A percentile compares a stretch with the other conserved stretches of the same genome.
phyloP scores from a whole-genome alignment of 2,329 filamentous ascomycete species.

The Paecilomyces formosus region DNA sequence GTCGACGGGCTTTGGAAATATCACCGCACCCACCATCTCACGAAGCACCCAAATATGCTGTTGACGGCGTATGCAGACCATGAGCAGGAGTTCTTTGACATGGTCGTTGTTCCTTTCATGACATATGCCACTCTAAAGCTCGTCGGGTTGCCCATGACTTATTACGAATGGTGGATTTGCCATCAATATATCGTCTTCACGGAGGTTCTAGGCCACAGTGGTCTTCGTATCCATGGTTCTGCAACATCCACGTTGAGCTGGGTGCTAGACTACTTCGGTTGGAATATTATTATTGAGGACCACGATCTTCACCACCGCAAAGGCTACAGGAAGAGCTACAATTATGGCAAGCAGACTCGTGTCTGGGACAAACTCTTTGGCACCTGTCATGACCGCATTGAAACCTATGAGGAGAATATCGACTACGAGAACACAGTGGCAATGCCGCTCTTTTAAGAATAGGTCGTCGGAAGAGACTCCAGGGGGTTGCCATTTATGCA shows the following conservation, averaged over 20 bases:
- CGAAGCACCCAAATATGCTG: background rate
- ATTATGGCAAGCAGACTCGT: conserved; percentile 34
- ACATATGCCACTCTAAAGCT: background rate
- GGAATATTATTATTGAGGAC: conserved; percentile 38
- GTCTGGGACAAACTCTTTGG: conserved; percentile 32
- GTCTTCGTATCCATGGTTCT: conserved; percentile 9
- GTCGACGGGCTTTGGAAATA: background rate
- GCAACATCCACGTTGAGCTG: conserved; percentile 23
- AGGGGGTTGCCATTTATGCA: no score
- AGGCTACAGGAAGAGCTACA: conserved; percentile 31
- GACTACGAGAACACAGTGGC: conserved; percentile 14
- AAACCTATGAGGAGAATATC: conserved; percentile 22
- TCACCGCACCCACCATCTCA: background rate
- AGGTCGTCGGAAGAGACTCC: no score
- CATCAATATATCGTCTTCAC: background rate
- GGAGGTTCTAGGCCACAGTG: conserved; percentile 8
- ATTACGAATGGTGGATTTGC: background rate
- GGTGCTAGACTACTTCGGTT: conserved; percentile 24
- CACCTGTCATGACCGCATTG: conserved; percentile 28
- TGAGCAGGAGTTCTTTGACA: conserved; percentile 3
- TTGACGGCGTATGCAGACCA: background rate
- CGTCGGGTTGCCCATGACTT: background rate
- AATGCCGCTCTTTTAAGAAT: no score
- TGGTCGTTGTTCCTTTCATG: conserved; percentile 2
- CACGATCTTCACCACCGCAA: conserved; percentile 34